phyloP scores from a whole-genome alignment of 495 filamentous ascomycete species.

The Penicillium dipodomyicola region DNA sequence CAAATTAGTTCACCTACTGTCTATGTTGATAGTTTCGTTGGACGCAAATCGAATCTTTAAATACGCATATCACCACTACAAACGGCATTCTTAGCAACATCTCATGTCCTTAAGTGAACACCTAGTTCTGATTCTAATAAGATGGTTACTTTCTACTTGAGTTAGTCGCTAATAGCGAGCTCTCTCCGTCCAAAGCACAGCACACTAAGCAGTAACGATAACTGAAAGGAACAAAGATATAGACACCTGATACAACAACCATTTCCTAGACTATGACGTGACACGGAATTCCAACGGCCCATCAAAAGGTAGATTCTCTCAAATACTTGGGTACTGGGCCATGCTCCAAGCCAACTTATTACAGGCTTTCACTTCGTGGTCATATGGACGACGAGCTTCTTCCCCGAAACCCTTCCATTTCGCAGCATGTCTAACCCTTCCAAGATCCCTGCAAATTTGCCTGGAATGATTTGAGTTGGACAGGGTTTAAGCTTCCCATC shows the following conservation, averaged over 20 bases:
- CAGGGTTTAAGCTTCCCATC: slow-evolving; percentile 21
- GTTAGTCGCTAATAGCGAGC: no score
- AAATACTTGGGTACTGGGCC: neutral
- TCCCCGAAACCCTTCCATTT: slow-evolving; percentile 26
- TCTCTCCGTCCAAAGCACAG: neutral
- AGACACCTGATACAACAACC: no score
- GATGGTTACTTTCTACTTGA: neutral
- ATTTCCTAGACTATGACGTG: neutral
- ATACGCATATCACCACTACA: no score
- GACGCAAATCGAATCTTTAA: neutral
- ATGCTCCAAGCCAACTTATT: neutral
- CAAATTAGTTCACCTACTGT: neutral
- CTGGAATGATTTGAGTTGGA: slow-evolving; percentile 22
- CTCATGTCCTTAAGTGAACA: no score
- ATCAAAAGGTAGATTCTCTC: neutral
- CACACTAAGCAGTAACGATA: neutral
- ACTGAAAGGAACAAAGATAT: neutral
- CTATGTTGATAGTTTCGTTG: neutral
- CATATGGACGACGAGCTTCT: slow-evolving; percentile 29
- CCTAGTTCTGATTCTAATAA: neutral
- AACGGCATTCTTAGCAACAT: no score
- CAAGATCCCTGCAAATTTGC: slow-evolving; percentile 30
- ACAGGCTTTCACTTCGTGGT: neutral
- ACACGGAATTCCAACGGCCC: accelerated
- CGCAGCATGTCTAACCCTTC: slow-evolving; percentile 27